phyloP scores from a whole-genome alignment of 2,329 filamentous ascomycete genomes.

The Endoconidiophora laricicola region DNA sequence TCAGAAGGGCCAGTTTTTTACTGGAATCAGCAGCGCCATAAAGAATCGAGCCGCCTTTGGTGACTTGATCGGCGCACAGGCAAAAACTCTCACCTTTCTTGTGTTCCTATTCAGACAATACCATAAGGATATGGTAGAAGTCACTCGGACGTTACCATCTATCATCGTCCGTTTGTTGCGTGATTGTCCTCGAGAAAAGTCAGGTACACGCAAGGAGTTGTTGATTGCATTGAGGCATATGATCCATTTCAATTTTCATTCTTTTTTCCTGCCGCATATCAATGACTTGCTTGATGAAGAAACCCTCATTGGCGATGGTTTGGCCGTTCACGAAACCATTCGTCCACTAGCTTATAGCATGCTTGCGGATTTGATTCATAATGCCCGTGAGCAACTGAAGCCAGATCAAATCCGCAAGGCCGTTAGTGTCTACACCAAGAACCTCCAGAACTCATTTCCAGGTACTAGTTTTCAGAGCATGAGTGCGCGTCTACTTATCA shows the following conservation, averaged over 20 bases:
- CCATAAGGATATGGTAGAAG: slow-evolving; percentile 71
- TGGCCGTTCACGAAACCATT: slow-evolving; percentile 95
- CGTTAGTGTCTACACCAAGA: slow-evolving; percentile 92
- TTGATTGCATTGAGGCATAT: slow-evolving; percentile 94
- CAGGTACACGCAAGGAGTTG: slow-evolving; percentile 81
- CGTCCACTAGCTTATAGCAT: slow-evolving; percentile 92
- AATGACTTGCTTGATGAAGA: slow-evolving; percentile 88
- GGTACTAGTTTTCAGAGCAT: slow-evolving; percentile 99
- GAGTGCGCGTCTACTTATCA: slow-evolving; percentile 91
- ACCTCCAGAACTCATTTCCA: slow-evolving; percentile 86
- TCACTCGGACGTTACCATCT: slow-evolving; percentile 66
- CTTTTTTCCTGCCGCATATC: slow-evolving; percentile 87
- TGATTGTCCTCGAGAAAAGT: slow-evolving; percentile 90
- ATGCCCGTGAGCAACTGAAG: slow-evolving; percentile 75
- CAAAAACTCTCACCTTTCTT: slow-evolving; percentile 98
- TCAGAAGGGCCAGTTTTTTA: slow-evolving; percentile 66
- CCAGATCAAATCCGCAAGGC: slow-evolving; percentile 89
- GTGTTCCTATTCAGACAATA: slow-evolving; percentile 86
- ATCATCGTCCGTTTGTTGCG: slow-evolving; percentile 83
- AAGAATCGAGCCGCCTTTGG: slow-evolving; percentile 89
- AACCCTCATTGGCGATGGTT: slow-evolving; percentile 83
- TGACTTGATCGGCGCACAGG: slow-evolving; percentile 93
- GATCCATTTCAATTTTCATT: slow-evolving; percentile 96
- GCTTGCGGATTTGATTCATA: slow-evolving; percentile 94
- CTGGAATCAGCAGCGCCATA: slow-evolving; percentile 82